phyloP scores from a whole-genome alignment of 2,329 filamentous ascomycete genomes.

The Fusarium lateritium region DNA sequence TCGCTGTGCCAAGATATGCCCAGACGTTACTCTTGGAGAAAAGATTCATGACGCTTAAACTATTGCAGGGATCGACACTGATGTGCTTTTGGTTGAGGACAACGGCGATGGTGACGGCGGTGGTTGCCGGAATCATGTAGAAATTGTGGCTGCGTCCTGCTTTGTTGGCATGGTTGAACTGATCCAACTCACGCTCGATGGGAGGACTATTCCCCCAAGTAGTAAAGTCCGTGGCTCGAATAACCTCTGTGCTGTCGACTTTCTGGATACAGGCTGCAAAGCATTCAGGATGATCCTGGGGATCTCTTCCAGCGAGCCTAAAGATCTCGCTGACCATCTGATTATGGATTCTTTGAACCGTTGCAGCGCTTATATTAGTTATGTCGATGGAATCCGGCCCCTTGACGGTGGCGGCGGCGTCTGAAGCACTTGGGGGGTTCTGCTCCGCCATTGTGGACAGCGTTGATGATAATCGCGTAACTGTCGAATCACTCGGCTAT shows the following conservation, averaged over 20 bases:
- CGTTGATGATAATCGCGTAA: neutral
- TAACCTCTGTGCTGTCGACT: slow-evolving; percentile 2
- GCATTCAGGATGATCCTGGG: neutral
- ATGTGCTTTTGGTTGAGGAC: slow-evolving; percentile 10
- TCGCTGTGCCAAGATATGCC: slow-evolving; percentile 9
- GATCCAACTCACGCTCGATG: neutral
- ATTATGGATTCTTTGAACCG: neutral
- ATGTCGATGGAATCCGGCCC: neutral
- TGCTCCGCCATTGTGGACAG: neutral
- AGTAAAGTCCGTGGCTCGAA: slow-evolving; percentile 11
- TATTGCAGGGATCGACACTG: neutral
- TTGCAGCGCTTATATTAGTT: neutral
- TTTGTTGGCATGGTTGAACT: neutral
- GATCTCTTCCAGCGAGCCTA: slow-evolving; percentile 1
- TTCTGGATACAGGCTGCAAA: slow-evolving; percentile 10
- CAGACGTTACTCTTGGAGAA: neutral
- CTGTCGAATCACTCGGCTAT: neutral
- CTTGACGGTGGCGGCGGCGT: no score
- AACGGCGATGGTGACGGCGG: slow-evolving; percentile 9
- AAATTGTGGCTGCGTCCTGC: neutral
- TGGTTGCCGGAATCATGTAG: slow-evolving; percentile 4
- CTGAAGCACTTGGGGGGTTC: neutral
- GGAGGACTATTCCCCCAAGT: neutral
- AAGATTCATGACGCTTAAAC: neutral
- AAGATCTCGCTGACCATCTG: slow-evolving; percentile 21